Evolutionary conservation across 1,284 basidiomycete species (phyloP).

Genomic region (Austroboletus novae-zelandiae): DNA sequence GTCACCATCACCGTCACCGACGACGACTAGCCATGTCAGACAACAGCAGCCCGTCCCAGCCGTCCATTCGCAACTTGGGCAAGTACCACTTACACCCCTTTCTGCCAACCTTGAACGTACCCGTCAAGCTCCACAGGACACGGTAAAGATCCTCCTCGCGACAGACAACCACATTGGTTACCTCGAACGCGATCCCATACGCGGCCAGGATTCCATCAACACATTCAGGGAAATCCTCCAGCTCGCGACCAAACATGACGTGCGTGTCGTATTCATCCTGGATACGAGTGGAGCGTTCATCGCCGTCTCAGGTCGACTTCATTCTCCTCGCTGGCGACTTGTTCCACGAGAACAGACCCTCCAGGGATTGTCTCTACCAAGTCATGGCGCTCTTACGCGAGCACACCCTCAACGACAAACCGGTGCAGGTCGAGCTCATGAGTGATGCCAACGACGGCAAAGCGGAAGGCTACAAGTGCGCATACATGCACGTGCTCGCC

Average conservation of each 20-base stretch:
- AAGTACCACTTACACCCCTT: slow-evolving; percentile 19
- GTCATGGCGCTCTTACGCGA: slow-evolving; percentile 89
- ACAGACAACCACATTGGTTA: slow-evolving; percentile 98
- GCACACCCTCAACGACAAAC: slow-evolving; percentile 86
- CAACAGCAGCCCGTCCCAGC: slow-evolving; percentile 24
- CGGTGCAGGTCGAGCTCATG: slow-evolving; percentile 85
- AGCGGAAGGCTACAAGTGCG: slow-evolving; percentile 80
- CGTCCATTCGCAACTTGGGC: slow-evolving; percentile 40
- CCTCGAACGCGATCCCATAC: slow-evolving; percentile 90
- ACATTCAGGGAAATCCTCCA: slow-evolving; percentile 94
- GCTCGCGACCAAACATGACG: slow-evolving; percentile 85
- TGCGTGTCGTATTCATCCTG: slow-evolving; percentile 36
- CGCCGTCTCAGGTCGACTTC: slow-evolving; percentile 75
- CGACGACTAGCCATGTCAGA: slow-evolving; percentile 23
- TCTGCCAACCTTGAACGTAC: slow-evolving; percentile 1
- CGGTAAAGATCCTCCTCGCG: slow-evolving; percentile 82
- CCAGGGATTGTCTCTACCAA: slow-evolving; percentile 85
- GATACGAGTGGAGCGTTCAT: neutral
- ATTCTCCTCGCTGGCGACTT: slow-evolving; percentile 93
- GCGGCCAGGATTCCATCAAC: slow-evolving; percentile 94
- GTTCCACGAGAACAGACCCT: slow-evolving; percentile 97
- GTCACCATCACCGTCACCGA: neutral
- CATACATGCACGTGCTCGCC: slow-evolving; percentile 19
- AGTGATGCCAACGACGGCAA: slow-evolving; percentile 92
- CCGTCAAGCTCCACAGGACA: slow-evolving; percentile 56